Percentiles rank a stretch among this genome's conserved stretches.
These are phyloP conservation scores for Phytophthora pinifolia DNA, from an alignment of 352 stramenopile genomes.

Conservation along the genomic window DNA sequence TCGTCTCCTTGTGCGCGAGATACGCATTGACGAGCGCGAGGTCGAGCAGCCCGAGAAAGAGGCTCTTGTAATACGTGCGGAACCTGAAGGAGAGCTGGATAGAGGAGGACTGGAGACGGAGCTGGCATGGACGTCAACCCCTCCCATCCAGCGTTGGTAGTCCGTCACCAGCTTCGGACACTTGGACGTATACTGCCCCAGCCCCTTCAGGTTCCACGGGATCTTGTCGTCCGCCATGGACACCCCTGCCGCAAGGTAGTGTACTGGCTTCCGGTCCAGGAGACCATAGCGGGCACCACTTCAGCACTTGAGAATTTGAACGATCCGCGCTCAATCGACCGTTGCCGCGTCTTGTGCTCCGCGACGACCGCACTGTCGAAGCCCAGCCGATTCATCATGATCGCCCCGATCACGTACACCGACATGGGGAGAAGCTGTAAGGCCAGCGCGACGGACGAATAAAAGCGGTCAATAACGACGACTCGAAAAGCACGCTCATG, in stretches of 20 bases:
- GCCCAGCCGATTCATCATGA: too few relatives aligned
- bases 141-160: constrained; percentile 33
- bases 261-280: constrained; percentile 33
- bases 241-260: constrained; percentile 28
- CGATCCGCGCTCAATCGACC: constrained; percentile 11
- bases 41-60: too few relatives aligned
- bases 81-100: too few relatives aligned
- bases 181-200: constrained; percentile 1
- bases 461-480: constrained; percentile 30
- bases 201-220: constrained; percentile 22
- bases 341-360: too few relatives aligned
- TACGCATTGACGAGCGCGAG: too few relatives aligned
- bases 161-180: constrained; percentile 26
- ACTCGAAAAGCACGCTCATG: too few relatives aligned
- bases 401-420: too few relatives aligned
- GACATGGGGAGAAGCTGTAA: constrained; percentile 29
- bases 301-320: constrained; percentile 15
- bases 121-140: too few relatives aligned
- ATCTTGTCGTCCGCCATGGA: constrained; percentile 8
- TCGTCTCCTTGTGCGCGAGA: too few relatives aligned
- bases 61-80: too few relatives aligned
- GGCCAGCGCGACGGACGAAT: constrained; percentile 12
- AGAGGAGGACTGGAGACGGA: too few relatives aligned
- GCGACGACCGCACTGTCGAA: too few relatives aligned
- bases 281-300: constrained; percentile 16